These are phyloP conservation scores for Gaultheria prostrata DNA, from an alignment of 148 eudicot species.

Conservation along the genomic window DNA sequence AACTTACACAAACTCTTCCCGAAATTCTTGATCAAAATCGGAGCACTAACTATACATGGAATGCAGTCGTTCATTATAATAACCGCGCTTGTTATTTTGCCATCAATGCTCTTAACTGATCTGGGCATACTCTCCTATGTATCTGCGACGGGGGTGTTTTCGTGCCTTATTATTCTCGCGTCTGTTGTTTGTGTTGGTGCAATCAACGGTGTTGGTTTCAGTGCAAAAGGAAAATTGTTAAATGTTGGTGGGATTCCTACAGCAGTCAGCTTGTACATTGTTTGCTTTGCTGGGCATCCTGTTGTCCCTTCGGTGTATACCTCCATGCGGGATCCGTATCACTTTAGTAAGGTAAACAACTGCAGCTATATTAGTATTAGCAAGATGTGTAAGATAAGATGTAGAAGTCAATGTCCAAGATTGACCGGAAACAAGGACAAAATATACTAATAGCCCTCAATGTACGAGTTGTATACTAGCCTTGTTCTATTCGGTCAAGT, in stretches of 20 bases:
- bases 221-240: conserved; percentile 16
- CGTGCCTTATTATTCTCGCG: conserved; percentile 24
- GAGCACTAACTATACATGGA: conserved; percentile 18
- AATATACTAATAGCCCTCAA: too few species aligned
- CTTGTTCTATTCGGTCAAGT: not conserved
- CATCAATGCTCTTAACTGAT: conserved; percentile 30
- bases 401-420: not conserved
- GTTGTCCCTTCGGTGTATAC: conserved; percentile 33
- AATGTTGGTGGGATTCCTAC: conserved; percentile 24
- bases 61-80: conserved; percentile 25
- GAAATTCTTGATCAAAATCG: conserved; percentile 18
- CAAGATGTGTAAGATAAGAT: not conserved
- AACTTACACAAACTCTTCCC: conserved; percentile 39
- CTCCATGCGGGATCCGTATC: conserved; percentile 23
- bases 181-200: conserved; percentile 29
- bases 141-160: conserved; percentile 38
- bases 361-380: not conserved
- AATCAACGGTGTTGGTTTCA: conserved; percentile 26
- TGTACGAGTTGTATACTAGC: too few species aligned
- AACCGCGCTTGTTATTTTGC: conserved; percentile 25
- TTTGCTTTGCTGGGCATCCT: conserved; percentile 40
- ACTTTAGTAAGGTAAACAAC: conserved; percentile 33
- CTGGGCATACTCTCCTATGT: conserved; percentile 30
- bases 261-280: conserved; percentile 28
- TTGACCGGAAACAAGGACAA: not conserved